A percentile compares a stretch with the other conserved stretches of the same genome.
These are phyloP conservation scores for Starmera quercuum DNA, from an alignment of 805 yeast genomes.

Conservation along the genomic window DNA sequence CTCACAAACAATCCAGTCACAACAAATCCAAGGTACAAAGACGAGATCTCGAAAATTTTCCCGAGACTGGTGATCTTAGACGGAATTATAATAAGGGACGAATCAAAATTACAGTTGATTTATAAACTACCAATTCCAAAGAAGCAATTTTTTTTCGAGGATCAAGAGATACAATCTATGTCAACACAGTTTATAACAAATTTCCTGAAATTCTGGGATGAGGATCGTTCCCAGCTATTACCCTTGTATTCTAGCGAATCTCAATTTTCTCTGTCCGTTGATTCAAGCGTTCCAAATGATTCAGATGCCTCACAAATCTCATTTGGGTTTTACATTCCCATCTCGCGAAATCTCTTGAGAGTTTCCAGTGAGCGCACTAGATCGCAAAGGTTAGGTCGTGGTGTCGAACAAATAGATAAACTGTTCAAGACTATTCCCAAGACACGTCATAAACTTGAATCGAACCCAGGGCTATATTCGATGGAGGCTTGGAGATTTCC, in stretches of 20 bases:
- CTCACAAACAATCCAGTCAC: constrained; percentile 70
- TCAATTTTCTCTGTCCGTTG: constrained; percentile 75
- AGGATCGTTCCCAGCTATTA: constrained; percentile 60
- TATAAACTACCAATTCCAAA: constrained; percentile 47
- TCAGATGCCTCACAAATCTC: constrained; percentile 27
- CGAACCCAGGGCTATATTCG: constrained; percentile 58
- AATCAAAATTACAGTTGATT: constrained; percentile 42
- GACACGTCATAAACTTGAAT: constrained; percentile 62
- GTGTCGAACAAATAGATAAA: constrained; percentile 57
- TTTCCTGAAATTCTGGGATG: constrained; percentile 77
- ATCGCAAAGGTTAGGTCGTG: constrained; percentile 51
- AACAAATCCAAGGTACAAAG: constrained; percentile 37
- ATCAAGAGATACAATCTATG: constrained; percentile 55
- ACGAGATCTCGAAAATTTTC: constrained; percentile 62
- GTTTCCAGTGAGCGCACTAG: constrained; percentile 50
- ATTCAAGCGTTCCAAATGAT: constrained; percentile 55
- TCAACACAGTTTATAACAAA: constrained; percentile 75
- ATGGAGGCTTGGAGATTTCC: constrained; percentile 73
- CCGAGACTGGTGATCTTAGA: constrained; percentile 78
- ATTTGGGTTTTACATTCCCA: constrained; percentile 63
- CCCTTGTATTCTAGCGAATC: constrained; percentile 76
- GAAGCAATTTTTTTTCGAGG: constrained; percentile 76
- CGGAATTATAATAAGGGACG: constrained; percentile 73
- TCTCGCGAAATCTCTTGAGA: constrained; percentile 70
- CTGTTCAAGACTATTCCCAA: constrained; percentile 67